Conservation (phyloP, 1,139 yeast genomes). For the Yamadazyma buinensis region DNA sequence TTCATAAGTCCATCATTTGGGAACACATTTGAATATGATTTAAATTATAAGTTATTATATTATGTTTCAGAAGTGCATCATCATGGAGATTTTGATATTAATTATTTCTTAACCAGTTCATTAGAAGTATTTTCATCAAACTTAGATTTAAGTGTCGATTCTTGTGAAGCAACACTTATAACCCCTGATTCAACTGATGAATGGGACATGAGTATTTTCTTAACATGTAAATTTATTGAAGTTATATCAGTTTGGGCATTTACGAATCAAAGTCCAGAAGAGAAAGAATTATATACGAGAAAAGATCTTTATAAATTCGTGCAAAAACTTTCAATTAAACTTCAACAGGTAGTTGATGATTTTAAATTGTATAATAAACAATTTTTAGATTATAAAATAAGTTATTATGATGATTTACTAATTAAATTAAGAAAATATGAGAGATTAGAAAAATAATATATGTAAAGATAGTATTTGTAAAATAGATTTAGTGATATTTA, state of each 20-base stretch:
- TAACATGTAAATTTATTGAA: conserved; percentile 2
- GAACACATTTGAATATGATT: background rate
- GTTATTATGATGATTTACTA: background rate
- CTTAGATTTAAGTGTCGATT: background rate
- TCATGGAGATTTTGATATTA: background rate
- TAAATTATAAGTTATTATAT: background rate
- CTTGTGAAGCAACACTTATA: background rate
- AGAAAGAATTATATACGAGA: too few species aligned
- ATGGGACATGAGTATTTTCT: background rate
- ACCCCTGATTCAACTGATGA: background rate
- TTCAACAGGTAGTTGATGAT: background rate
- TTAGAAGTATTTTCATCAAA: background rate
- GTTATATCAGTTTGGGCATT: background rate
- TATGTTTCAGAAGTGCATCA: background rate
- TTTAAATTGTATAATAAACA: background rate
- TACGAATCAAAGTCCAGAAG: too few species aligned
- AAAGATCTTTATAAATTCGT: too few species aligned
- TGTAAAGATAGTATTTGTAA: background rate
- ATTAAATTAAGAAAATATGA: background rate
- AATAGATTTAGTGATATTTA: background rate
- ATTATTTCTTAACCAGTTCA: background rate
- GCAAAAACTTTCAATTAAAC: too few species aligned
- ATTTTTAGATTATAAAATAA: background rate
- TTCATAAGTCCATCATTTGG: background rate
- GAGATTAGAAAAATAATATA: background rate